Conservation (phyloP, 176 grass and related monocot species). For the Cocos nucifera region DNA sequence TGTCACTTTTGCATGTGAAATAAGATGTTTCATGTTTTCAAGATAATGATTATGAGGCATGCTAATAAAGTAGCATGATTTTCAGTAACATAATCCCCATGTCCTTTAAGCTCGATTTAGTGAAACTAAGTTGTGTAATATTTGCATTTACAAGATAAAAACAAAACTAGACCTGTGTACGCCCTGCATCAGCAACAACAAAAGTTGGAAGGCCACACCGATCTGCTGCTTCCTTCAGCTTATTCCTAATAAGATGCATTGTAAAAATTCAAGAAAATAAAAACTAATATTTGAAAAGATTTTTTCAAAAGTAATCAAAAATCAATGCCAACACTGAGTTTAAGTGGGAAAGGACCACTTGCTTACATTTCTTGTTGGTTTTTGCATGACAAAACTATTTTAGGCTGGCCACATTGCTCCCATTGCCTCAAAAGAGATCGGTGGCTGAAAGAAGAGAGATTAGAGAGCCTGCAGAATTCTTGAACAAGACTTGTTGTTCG, state of each 20-base stretch:
- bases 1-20: no score
- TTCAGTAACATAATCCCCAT: no score
- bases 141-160: conserved; percentile 11
- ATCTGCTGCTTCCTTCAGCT: conserved; percentile 75
- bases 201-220: conserved; percentile 65
- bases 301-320: background rate
- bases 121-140: no score
- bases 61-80: no score
- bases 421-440: conserved; percentile 71
- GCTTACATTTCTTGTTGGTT: conserved; percentile 95
- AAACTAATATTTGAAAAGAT: background rate
- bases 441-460: conserved; percentile 40
- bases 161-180: conserved; percentile 60
- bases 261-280: conserved; percentile 6
- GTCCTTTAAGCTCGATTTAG: no score
- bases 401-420: conserved; percentile 93
- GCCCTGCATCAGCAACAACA: conserved; percentile 88
- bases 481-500: background rate
- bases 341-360: background rate
- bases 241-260: conserved; percentile 43
- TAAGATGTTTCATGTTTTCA: no score
- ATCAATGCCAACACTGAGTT: background rate
- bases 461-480: conserved; percentile 4
- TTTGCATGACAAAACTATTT: conserved; percentile 91
- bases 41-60: no score